Percentiles rank a stretch among this genome's conserved stretches.
Evolutionary conservation across 768 basidiomycete genomes (phyloP).

Genomic region (Kockovaella imperatae): DNA sequence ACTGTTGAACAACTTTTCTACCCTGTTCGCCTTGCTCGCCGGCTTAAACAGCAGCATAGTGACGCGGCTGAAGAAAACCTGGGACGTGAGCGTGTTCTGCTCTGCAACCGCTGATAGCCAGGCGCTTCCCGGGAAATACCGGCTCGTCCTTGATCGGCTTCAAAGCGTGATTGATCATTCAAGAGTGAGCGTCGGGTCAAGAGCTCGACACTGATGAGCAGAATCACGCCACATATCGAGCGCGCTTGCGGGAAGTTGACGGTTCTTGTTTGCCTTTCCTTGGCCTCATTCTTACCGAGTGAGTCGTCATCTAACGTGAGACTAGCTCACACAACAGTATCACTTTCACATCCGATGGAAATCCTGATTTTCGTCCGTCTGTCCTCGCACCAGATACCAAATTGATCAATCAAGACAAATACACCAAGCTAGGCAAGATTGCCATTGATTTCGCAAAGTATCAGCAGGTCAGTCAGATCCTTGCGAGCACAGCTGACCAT

Average conservation of each 20-base stretch:
- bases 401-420: slow-evolving; percentile 93
- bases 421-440: slow-evolving; percentile 79
- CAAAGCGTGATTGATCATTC: slow-evolving; percentile 84
- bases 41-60: slow-evolving; percentile 95
- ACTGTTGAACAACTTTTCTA: slow-evolving; percentile 78
- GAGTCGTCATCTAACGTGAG: slow-evolving; percentile 9
- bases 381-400: slow-evolving; percentile 66
- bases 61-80: slow-evolving; percentile 81
- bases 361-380: slow-evolving; percentile 73
- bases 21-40: slow-evolving; percentile 82
- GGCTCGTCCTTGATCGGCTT: slow-evolving; percentile 64
- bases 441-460: slow-evolving; percentile 57
- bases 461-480: slow-evolving; percentile 30
- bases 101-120: slow-evolving; percentile 36
- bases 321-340: slow-evolving; percentile 45
- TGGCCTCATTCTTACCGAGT: slow-evolving; percentile 53
- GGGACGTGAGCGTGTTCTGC: slow-evolving; percentile 60
- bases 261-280: slow-evolving; percentile 94
- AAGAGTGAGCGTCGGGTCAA: slow-evolving; percentile 14
- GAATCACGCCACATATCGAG: slow-evolving; percentile 63
- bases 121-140: slow-evolving; percentile 81
- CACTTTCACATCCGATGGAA: slow-evolving; percentile 93
- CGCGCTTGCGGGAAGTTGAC: slow-evolving; percentile 72
- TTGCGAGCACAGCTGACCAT: background rate
- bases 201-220: slow-evolving; percentile 59